A percentile compares a stretch with the other conserved stretches of the same genome.
Conservation (phyloP, 2,329 filamentous ascomycete species). For the Aaosphaeria pasadenensis region DNA sequence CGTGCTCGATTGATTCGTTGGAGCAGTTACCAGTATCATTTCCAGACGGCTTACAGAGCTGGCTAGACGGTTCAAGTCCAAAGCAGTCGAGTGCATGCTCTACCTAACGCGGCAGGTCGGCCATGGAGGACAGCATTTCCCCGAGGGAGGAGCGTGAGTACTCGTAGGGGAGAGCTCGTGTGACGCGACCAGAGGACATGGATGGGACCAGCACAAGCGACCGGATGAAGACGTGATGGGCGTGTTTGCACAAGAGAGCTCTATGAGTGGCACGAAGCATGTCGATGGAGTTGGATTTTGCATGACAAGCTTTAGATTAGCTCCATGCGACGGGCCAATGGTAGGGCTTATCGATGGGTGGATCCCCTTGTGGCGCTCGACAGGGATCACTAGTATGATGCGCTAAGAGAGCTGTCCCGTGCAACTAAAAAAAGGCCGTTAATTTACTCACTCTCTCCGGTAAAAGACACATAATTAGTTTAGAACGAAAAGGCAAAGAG, state of each 20-base stretch:
- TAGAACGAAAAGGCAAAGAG: neutral
- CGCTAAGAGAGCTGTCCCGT: conserved; percentile 10
- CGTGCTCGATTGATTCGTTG: conserved; percentile 17
- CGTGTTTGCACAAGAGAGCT: conserved; percentile 21
- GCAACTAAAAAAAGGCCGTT: conserved; percentile 30
- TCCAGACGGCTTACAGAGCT: conserved; percentile 22
- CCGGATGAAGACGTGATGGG: conserved; percentile 16
- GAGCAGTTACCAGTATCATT: conserved; percentile 27
- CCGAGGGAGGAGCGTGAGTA: no score
- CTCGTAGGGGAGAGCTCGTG: conserved; percentile 19
- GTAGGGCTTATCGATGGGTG: conserved; percentile 12
- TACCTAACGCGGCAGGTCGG: conserved; percentile 31
- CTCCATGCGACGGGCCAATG: conserved; percentile 20
- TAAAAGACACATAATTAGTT: conserved; percentile 34
- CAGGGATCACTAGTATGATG: conserved; percentile 6
- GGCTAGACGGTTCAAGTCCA: conserved; percentile 8
- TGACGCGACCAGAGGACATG: conserved; percentile 23
- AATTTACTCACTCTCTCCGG: conserved; percentile 20
- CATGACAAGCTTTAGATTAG: conserved; percentile 37
- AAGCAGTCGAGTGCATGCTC: conserved; percentile 18
- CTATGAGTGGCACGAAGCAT: conserved; percentile 27
- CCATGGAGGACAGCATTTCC: conserved; percentile 17
- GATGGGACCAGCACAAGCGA: conserved; percentile 33
- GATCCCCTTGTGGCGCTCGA: conserved; percentile 12
- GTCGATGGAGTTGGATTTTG: conserved; percentile 27